A percentile compares a stretch with the other conserved stretches of the same genome.
Conservation (phyloP, 805 yeast genomes). For the Spencermartinsiella europaea region DNA sequence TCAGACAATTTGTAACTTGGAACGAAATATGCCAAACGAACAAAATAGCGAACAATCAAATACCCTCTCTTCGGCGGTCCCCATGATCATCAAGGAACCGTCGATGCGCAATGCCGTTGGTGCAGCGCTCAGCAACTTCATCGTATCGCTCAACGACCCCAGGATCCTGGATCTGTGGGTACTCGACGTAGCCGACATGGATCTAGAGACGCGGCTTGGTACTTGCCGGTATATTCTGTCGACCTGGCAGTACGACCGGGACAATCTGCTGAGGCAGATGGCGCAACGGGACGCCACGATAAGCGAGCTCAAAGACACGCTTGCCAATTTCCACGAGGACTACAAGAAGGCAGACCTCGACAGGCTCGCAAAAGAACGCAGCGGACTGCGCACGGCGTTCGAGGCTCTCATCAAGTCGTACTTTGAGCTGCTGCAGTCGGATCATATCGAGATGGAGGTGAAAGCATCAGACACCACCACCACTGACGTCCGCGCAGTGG, state of each 20-base stretch:
- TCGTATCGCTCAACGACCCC: background rate
- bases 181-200: background rate
- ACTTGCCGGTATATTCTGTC: background rate
- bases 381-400: background rate
- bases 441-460: background rate
- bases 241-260: background rate
- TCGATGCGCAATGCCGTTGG: background rate
- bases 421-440: background rate
- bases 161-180: background rate
- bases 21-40: too few relatives aligned
- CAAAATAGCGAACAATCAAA: background rate
- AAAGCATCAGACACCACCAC: background rate
- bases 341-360: background rate
- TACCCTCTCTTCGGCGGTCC: background rate
- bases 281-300: background rate
- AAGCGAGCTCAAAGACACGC: background rate
- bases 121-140: background rate
- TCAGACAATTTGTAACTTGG: too few relatives aligned
- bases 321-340: background rate
- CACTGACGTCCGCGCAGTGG: background rate
- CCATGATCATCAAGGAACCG: background rate
- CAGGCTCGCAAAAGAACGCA: background rate
- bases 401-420: background rate
- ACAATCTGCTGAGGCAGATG: background rate
- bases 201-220: background rate